phyloP scores from a whole-genome alignment of 2,329 filamentous ascomycete species.

The Meredithiella fracta region DNA sequence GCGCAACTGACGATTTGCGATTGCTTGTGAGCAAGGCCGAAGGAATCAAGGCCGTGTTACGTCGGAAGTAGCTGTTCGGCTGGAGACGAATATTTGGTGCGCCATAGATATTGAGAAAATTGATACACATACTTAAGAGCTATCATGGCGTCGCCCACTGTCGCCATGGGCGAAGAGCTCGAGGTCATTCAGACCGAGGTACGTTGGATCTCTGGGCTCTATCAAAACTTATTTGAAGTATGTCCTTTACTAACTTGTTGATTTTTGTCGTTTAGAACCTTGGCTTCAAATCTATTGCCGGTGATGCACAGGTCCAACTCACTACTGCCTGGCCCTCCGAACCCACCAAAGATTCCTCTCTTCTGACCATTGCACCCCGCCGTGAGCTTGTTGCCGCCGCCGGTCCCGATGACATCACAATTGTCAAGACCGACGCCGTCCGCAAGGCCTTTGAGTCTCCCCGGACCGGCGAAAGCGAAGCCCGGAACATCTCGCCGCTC shows the following conservation, averaged over 20 bases:
- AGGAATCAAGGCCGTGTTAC: no score
- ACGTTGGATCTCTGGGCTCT: slow-evolving; percentile 17
- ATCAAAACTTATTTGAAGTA: background rate
- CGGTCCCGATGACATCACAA: slow-evolving; percentile 59
- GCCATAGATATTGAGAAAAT: no score
- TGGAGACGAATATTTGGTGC: no score
- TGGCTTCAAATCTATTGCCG: slow-evolving; percentile 64
- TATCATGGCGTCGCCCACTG: slow-evolving; percentile 12
- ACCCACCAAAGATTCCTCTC: slow-evolving; percentile 61
- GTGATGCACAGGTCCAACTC: slow-evolving; percentile 69
- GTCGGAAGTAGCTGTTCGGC: no score
- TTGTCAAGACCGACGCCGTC: slow-evolving; percentile 62
- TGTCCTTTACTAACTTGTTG: slow-evolving; percentile 1
- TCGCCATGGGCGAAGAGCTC: slow-evolving; percentile 45
- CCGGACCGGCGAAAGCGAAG: slow-evolving; percentile 44
- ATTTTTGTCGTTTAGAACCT: slow-evolving; percentile 35
- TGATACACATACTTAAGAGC: background rate
- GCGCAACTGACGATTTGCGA: no score
- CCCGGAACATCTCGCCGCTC: slow-evolving; percentile 57
- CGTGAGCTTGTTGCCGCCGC: slow-evolving; percentile 76
- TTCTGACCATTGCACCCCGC: slow-evolving; percentile 66
- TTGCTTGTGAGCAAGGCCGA: no score
- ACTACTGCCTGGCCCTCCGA: slow-evolving; percentile 62
- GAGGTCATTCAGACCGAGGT: slow-evolving; percentile 72
- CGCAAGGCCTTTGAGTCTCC: slow-evolving; percentile 54